Evolutionary conservation across 192 early-diverging fungal species (phyloP), one percentile per base, ranked within the genome.

Genomic region (Irineochytrium annulatum): DNA sequence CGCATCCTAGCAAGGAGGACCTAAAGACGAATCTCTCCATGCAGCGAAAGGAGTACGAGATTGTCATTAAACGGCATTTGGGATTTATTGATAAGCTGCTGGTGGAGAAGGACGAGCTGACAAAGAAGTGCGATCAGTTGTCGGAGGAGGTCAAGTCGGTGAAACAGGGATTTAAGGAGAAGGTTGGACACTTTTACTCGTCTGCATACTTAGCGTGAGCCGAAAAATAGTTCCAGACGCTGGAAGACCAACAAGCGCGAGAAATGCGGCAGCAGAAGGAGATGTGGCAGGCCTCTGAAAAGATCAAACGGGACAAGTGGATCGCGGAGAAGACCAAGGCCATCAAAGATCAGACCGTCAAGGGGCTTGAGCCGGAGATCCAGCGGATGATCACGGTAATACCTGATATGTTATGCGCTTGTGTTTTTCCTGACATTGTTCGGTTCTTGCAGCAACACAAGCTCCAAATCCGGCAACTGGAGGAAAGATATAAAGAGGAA

Each of bases 231-330:
- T 53, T 63, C 8, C 60, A 65, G 52, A 46, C 54, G 22, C 60
- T 76, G 52, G 71, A 84, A 54, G 82, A 84, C 33, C 57, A 71
- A 28, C 73, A 84, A 43, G 32, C 35, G 3, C 31, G 67, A 14
- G 78, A 84, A 11, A 30, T 84, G 11, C 77, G 77, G 55, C 71
- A 81, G 51, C 81, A 84, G 43, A 31, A 63, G 24, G 78, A 81
- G 33, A 1, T 84, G 33, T 84, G 82, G 82, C 62, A 72, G 51
- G 73, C 77, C 8, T 68, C 71, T 11, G 82, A 84, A 39, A 84
- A 84, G 49, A 55, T 84, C 32, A 84, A 77, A 39, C 67, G 82
- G 5, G 82, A 83, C 24, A 84, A 84, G 49, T 83, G 80, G 82
- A 83, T 83, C n/a, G 68, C 76, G 37, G 80, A 80, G 34, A 81